Base-by-base conservation (phyloP, 78 protist species). In the Dictyostelium purpureum region DNA sequence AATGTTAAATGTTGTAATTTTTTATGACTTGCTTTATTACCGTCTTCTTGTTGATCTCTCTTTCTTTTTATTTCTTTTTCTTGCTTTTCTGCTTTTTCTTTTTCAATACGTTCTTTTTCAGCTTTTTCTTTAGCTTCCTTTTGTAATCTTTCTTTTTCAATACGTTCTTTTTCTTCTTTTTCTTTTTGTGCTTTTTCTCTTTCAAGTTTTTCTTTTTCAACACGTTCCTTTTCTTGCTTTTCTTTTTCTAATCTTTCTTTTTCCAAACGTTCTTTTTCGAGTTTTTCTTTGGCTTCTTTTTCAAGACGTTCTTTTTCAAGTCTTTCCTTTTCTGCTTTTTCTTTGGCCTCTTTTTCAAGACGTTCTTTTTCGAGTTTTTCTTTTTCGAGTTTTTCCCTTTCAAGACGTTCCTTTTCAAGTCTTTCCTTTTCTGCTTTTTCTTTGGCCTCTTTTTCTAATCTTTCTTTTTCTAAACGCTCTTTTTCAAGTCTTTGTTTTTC, bases 1-100 rank as follows among this genome's bases (percentile, higher is more conserved):
- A 85, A 51, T 28, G 92, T 85, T 14, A 85, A 24, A 42, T 75
- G 81, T 16, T 51, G 67, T 18, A 75, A 35, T 21, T 47, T 51
- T 35, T 51, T 51, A 52, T 51, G 28, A 35, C 47, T 42, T 49
- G 31, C 19, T 43, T 47, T 26, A 35, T 16, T 21, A 1, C 5
- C 56, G 5, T 35, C 81, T 21, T 28, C 4, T 51, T 43, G 33
- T 26, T 38, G 35, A 45, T 57, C 35, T 56, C 28, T 81, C 33
- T 51, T 40, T 81, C 61, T 38, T 31, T 81, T 73, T 5, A 5
- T 37, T 54, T 80, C 63, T 49, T 33, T 26, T 79, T 45, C 26
- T 52, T 42, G 42, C 16, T 70, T 38, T 67, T 80, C 76, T 67
- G 28, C 54, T 51, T 74, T 16, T 28, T 40, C 65, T 2, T 76